A percentile compares a stretch with the other conserved stretches of the same genome.
Evolutionary conservation across 31 red algal genomes (phyloP).

Genomic region (Endocladia muricata): DNA sequence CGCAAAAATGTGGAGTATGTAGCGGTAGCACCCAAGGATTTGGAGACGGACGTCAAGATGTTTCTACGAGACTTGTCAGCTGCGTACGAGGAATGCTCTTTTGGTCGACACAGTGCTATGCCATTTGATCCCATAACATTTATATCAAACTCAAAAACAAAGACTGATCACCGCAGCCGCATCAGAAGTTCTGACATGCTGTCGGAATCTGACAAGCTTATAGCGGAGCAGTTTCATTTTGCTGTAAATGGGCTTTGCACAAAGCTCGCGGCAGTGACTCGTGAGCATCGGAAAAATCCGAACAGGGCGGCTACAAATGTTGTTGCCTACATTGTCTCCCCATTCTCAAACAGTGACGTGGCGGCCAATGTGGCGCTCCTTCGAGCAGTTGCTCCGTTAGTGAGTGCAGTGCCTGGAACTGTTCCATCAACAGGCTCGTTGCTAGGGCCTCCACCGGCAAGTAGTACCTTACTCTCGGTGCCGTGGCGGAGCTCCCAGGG

Average conservation of each 20-base stretch:
- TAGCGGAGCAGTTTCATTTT: constrained; percentile 65
- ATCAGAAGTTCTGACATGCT: constrained; percentile 4
- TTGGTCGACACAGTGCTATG: constrained; percentile 43
- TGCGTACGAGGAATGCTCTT: constrained; percentile 62
- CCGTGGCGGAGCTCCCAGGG: constrained; percentile 40
- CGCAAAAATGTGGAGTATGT: constrained; percentile 61
- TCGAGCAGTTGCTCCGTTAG: constrained; percentile 43
- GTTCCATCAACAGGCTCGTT: constrained; percentile 25
- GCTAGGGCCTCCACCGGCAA: constrained; percentile 3
- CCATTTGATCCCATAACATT: constrained; percentile 53
- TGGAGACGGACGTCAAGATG: constrained; percentile 39
- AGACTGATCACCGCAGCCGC: neutral
- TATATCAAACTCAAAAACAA: constrained; percentile 42
- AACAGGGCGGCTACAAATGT: constrained; percentile 40
- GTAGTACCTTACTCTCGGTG: constrained; percentile 33
- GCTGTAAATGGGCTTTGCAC: constrained; percentile 32
- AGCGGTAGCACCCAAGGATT: constrained; percentile 52
- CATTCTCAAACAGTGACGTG: constrained; percentile 28
- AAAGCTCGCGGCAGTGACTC: constrained; percentile 40
- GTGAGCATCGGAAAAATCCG: constrained; percentile 48
- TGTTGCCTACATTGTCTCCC: constrained; percentile 64
- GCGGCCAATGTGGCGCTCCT: constrained; percentile 52
- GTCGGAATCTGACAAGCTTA: constrained; percentile 31
- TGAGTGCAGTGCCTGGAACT: constrained; percentile 32
- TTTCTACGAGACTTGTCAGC: constrained; percentile 65